A percentile compares a stretch with the other conserved stretches of the same genome.
Evolutionary conservation across 2,329 filamentous ascomycete genomes (phyloP).

Genomic region (Cladosporium sp.): DNA sequence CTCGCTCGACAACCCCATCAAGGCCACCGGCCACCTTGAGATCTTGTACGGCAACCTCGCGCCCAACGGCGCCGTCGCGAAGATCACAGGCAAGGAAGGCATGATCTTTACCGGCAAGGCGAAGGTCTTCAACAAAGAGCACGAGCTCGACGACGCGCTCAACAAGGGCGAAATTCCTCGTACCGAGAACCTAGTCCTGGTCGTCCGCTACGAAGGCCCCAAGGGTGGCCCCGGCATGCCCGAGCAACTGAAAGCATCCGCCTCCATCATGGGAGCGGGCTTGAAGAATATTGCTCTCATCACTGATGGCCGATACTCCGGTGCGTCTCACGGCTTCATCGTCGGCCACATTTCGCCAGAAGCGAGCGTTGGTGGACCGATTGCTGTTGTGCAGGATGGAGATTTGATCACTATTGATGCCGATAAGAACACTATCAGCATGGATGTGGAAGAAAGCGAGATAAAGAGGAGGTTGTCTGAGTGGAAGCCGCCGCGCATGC

Average conservation of each 20-base stretch:
- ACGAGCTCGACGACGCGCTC: conserved; percentile 73
- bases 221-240: conserved; percentile 96
- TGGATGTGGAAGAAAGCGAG: conserved; percentile 72
- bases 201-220: conserved; percentile 91
- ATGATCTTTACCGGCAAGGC: conserved; percentile 77
- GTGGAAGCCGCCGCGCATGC: conserved; percentile 71
- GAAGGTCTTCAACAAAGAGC: conserved; percentile 83
- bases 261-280: conserved; percentile 89
- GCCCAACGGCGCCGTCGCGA: conserved; percentile 85
- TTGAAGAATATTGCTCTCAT: conserved; percentile 86
- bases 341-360: conserved; percentile 92
- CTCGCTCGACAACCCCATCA: conserved; percentile 79
- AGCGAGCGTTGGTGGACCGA: conserved; percentile 83
- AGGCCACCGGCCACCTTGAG: conserved; percentile 81
- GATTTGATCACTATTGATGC: conserved; percentile 87
- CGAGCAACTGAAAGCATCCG: conserved; percentile 84
- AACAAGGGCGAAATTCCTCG: conserved; percentile 68
- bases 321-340: conserved; percentile 88
- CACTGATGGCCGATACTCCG: conserved; percentile 87
- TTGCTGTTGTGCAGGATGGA: conserved; percentile 77
- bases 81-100: conserved; percentile 96
- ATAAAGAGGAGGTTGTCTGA: conserved; percentile 61
- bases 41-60: conserved; percentile 86
- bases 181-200: conserved; percentile 79
- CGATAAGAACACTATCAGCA: conserved; percentile 68